Percentiles rank a stretch among this genome's conserved stretches.
Evolutionary conservation across 345 rosid species (phyloP).

Genomic region (Hirschfeldia incana): DNA sequence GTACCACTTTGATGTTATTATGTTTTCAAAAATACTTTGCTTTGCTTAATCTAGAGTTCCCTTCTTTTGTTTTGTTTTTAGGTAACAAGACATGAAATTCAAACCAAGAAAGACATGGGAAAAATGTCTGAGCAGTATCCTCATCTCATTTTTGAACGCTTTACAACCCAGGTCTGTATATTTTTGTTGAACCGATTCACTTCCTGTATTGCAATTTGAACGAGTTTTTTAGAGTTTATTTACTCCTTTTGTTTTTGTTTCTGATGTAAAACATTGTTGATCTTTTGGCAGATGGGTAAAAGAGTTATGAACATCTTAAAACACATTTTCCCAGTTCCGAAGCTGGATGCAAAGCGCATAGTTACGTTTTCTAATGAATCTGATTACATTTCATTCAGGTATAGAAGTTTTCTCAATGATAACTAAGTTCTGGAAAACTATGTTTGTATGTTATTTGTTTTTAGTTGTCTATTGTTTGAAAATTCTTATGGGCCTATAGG

Average conservation of each 20-base stretch:
- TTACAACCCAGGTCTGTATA: conserved; percentile 64
- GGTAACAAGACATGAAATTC: conserved; percentile 95
- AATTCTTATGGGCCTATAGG: conserved; percentile 46
- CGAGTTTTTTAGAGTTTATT: not conserved
- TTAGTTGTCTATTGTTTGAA: not conserved
- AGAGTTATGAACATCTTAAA: conserved; percentile 76
- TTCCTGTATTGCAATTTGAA: not conserved
- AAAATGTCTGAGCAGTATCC: conserved; percentile 94
- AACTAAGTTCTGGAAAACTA: not conserved
- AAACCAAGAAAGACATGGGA: conserved; percentile 70
- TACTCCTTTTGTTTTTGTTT: not conserved
- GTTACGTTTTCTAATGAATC: conserved; percentile 81
- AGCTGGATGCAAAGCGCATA: conserved; percentile 71
- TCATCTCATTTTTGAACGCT: conserved; percentile 80
- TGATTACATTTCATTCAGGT: conserved; percentile 94
- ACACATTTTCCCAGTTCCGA: conserved; percentile 91
- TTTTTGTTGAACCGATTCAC: conserved; percentile 1
- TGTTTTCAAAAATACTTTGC: not conserved
- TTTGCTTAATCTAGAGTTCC: not conserved
- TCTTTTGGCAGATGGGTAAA: conserved; percentile 64
- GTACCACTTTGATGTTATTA: conserved; percentile 38
- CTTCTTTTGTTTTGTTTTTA: conserved; percentile 25
- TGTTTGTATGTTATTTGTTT: not conserved
- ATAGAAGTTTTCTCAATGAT: conserved; percentile 16
- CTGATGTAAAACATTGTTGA: not conserved